phyloP scores from a whole-genome alignment of 495 filamentous ascomycete species.

The Glonium stellatum region DNA sequence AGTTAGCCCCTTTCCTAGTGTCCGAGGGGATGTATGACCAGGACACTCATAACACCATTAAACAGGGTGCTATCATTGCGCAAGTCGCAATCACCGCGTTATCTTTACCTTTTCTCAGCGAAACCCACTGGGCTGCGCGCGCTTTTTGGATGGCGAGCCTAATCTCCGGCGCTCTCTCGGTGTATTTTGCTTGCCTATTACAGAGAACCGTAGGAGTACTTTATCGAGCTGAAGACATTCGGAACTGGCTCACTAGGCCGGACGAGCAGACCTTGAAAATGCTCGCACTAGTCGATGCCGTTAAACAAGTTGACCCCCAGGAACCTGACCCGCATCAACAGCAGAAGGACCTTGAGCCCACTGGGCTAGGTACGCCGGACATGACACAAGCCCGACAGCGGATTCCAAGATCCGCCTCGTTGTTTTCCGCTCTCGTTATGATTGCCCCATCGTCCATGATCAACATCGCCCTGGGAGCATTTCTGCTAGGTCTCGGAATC shows the following conservation, averaged over 20 bases:
- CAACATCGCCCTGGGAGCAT: not conserved
- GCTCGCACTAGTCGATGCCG: not conserved
- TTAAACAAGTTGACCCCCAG: not conserved
- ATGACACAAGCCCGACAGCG: not conserved
- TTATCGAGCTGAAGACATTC: not conserved
- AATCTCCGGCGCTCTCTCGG: constrained; percentile 22
- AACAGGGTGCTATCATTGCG: constrained; percentile 32
- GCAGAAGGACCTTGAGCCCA: not conserved
- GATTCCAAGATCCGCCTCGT: not conserved
- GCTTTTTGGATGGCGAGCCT: constrained; percentile 22
- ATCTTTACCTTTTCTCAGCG: constrained; percentile 19
- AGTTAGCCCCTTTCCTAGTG: not conserved
- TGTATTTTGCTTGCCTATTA: constrained; percentile 20
- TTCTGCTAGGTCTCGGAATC: constrained; percentile 8
- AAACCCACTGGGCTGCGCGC: constrained; percentile 27
- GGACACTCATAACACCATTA: not conserved
- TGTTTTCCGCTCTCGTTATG: not conserved
- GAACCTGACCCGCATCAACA: not conserved
- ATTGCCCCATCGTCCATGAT: not conserved
- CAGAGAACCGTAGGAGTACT: constrained; percentile 5
- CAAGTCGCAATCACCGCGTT: constrained; percentile 31
- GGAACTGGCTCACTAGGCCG: constrained; percentile 4
- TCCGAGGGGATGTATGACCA: not conserved
- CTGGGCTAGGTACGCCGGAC: not conserved
- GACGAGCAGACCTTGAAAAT: not conserved